Base-by-base conservation (phyloP, 2,329 filamentous ascomycete species). In the Corynespora cassiicola region DNA sequence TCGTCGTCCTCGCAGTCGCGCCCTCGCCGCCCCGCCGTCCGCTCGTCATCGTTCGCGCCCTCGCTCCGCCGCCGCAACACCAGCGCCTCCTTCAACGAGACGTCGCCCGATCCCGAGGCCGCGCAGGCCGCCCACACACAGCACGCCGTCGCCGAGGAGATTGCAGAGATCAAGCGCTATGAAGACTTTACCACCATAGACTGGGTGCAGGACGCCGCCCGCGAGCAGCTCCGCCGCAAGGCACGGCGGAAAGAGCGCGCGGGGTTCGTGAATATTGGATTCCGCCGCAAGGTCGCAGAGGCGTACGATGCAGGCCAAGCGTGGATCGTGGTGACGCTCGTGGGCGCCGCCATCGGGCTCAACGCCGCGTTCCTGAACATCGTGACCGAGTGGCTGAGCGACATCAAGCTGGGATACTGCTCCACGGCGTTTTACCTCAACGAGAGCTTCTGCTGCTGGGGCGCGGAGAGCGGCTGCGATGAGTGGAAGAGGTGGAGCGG, bases 171-270 rank as follows among this genome's bases (percentile, higher is more conserved):
- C 66, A 96, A 96, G 74, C 82, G 92, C 73, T 99, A 99, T 73
- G 94, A 96, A 74, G 94, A 99, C 72, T 99, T 99, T 66, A 96
- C 91, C 5, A 99, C 94, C 1, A 94, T 94, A 80, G 94, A 99
- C 71, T 99, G 94, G 94, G 92, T 99, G 1, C 92, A 99, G 68
- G 94, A 99, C 79, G 91, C 92, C 8, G 87, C 90, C 21, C 86
- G 91, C 50, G 94, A 96, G 68, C 89, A 95, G 65, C 76, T 88
- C 30, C 83, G 91, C 38, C 84, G 92, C 46, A 88, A 88, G 58
- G 80, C 87, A 31, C 80, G 87, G 54, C 81, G 88, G 58, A 85
- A 84, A 66, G 84, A 86, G 57, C 83, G 85, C 6, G 84, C 81
- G 2, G 84, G 86, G 25, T 83, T 88, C 45, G 55, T 58, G 3